Conservation (phyloP, 1,284 basidiomycete genomes). For the Microstroma glucosiphilum region DNA sequence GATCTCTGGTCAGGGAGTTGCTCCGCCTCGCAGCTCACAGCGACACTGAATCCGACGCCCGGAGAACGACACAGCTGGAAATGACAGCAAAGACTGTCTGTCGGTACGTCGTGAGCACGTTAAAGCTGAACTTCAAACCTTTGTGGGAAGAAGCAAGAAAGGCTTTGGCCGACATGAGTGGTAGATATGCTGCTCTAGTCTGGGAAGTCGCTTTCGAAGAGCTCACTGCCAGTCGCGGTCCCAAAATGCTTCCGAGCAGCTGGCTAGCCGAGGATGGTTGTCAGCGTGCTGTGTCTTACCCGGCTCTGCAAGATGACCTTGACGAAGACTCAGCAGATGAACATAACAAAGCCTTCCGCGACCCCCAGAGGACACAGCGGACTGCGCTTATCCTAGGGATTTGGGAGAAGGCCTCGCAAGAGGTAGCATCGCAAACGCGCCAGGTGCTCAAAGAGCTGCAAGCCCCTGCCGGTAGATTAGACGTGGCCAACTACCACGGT, state of each 20-base stretch:
- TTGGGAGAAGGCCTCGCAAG: neutral
- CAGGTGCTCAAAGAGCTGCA: slow-evolving; percentile 14
- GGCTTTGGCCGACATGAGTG: slow-evolving; percentile 34
- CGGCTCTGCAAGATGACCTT: neutral
- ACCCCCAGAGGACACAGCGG: slow-evolving; percentile 1
- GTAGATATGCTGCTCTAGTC: slow-evolving; percentile 17
- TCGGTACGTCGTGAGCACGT: slow-evolving; percentile 35
- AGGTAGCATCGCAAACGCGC: neutral
- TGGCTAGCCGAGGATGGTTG: slow-evolving; percentile 15
- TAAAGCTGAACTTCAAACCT: slow-evolving; percentile 47
- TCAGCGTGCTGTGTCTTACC: neutral
- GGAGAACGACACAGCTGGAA: neutral
- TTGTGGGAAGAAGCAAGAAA: slow-evolving; percentile 42
- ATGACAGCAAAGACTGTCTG: slow-evolving; percentile 19
- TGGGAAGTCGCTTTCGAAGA: slow-evolving; percentile 26
- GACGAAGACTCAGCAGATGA: slow-evolving; percentile 10
- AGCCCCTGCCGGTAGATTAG: slow-evolving; percentile 29
- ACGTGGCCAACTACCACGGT: slow-evolving; percentile 38
- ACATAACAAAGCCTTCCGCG: neutral
- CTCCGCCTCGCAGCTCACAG: slow-evolving; percentile 16
- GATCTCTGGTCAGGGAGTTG: slow-evolving; percentile 37
- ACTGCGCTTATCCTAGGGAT: neutral
- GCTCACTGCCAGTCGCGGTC: slow-evolving; percentile 12
- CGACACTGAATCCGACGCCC: slow-evolving; percentile 12
- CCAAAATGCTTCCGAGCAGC: neutral